Conservation (phyloP, 2,329 filamentous ascomycete species). For the Talaromyces islandicus region DNA sequence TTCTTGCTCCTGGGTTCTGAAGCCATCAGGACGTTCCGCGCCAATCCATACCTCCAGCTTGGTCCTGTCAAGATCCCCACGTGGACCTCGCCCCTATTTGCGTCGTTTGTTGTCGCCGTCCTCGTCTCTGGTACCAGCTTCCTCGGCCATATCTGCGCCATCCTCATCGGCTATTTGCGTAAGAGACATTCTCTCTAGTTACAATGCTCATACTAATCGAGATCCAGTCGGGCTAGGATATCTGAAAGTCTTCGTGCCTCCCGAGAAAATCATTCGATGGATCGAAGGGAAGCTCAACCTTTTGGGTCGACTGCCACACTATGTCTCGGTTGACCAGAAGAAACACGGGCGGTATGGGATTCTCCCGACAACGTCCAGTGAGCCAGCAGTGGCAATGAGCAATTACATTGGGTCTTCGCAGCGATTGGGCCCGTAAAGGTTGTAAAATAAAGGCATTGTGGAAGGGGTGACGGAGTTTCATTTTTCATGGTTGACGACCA, state of each 20-base stretch:
- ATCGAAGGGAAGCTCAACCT: conserved; percentile 84
- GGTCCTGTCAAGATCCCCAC: conserved; percentile 72
- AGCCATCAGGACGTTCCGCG: conserved; percentile 75
- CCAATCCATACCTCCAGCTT: conserved; percentile 69
- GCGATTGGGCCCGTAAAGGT: conserved; percentile 60
- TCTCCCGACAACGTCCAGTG: conserved; percentile 54
- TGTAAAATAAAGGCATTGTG: conserved; percentile 32
- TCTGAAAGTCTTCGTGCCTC: conserved; percentile 81
- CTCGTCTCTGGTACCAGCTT: conserved; percentile 77
- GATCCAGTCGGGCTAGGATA: conserved; percentile 72
- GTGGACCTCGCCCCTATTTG: conserved; percentile 79
- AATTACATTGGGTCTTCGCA: conserved; percentile 56
- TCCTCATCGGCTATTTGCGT: conserved; percentile 83
- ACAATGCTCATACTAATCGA: not conserved
- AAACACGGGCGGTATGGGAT: conserved; percentile 91
- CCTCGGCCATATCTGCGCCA: conserved; percentile 77
- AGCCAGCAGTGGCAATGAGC: conserved; percentile 46
- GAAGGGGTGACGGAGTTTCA: not conserved
- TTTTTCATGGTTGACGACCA: conserved; percentile 1
- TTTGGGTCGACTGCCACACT: conserved; percentile 77
- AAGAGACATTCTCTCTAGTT: conserved; percentile 27
- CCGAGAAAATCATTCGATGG: conserved; percentile 81
- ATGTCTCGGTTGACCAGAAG: conserved; percentile 92
- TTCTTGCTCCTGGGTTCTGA: conserved; percentile 83
- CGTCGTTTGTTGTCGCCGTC: conserved; percentile 67